Evolutionary conservation across 768 basidiomycete species (phyloP).

Genomic region (Lentinula raphanica): DNA sequence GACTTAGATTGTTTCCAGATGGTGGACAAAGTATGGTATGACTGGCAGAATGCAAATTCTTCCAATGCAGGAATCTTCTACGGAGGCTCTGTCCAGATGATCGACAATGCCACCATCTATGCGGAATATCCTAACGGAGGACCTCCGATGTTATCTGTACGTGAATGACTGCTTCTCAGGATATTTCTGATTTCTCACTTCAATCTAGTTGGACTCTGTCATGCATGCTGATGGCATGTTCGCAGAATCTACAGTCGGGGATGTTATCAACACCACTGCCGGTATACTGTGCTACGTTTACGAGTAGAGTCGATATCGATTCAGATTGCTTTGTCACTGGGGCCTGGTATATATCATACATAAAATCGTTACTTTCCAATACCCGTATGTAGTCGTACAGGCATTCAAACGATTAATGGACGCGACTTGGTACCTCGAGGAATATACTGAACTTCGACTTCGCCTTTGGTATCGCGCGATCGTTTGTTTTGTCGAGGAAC

Average conservation of each 20-base stretch:
- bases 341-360: not conserved
- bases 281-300: constrained; percentile 31
- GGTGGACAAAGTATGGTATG: constrained; percentile 32
- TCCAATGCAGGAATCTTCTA: constrained; percentile 21
- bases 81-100: constrained; percentile 25
- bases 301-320: constrained; percentile 17
- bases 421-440: not conserved
- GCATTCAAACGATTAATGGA: not conserved
- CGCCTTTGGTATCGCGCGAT: not conserved
- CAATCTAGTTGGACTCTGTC: constrained; percentile 17
- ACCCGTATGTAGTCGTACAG: not conserved
- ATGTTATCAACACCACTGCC: constrained; percentile 25
- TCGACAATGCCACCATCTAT: constrained; percentile 16
- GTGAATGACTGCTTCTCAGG: not conserved
- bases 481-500: not conserved
- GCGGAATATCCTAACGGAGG: constrained; percentile 19
- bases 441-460: too few species aligned
- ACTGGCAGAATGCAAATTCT: constrained; percentile 25
- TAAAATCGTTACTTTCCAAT: too few species aligned
- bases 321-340: too few species aligned
- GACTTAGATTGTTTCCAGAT: constrained; percentile 12
- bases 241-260: constrained; percentile 15
- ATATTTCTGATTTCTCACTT: not conserved
- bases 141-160: constrained; percentile 19
- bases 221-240: constrained; percentile 24